A percentile compares a stretch with the other conserved stretches of the same genome.
Evolutionary conservation across 2,329 filamentous ascomycete species (phyloP).

Genomic region (Cladosporium sp.): DNA sequence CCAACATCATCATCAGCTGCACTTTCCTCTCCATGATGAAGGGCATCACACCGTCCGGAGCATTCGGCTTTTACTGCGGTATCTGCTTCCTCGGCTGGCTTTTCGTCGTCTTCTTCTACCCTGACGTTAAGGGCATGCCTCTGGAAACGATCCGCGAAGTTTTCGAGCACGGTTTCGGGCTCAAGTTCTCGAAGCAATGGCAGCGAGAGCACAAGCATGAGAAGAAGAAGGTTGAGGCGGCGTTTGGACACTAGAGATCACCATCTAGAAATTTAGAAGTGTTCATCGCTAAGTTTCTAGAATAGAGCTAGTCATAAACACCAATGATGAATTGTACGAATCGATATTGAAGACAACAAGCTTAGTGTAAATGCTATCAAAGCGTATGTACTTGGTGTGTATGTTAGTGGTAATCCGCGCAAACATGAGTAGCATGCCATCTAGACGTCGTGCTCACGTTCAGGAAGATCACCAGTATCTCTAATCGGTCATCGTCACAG

Average conservation of each 20-base stretch:
- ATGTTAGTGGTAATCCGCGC: not conserved
- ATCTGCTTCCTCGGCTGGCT: constrained; percentile 52
- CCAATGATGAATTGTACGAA: not conserved
- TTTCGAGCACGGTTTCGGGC: constrained; percentile 52
- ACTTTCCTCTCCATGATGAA: constrained; percentile 55
- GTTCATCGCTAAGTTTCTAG: not conserved
- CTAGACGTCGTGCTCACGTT: not conserved
- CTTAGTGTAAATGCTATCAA: not conserved
- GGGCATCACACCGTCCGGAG: constrained; percentile 50
- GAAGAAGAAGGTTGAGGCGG: constrained; percentile 24
- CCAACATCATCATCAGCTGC: constrained; percentile 52
- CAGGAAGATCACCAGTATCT: not conserved
- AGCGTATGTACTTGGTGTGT: not conserved
- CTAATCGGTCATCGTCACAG: not conserved
- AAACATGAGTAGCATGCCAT: not conserved
- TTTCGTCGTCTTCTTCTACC: constrained; percentile 53
- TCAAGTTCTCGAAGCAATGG: constrained; percentile 39
- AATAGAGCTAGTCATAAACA: not conserved
- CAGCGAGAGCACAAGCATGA: constrained; percentile 40
- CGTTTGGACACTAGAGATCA: constrained; percentile 27
- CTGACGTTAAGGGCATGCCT: constrained; percentile 57
- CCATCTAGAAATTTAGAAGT: not conserved
- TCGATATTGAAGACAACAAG: not conserved
- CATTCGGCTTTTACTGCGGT: constrained; percentile 55
- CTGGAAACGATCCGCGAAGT: constrained; percentile 56